Evolutionary conservation across 1,139 yeast genomes (phyloP).

Genomic region (Magnusiomyces paraingens): DNA sequence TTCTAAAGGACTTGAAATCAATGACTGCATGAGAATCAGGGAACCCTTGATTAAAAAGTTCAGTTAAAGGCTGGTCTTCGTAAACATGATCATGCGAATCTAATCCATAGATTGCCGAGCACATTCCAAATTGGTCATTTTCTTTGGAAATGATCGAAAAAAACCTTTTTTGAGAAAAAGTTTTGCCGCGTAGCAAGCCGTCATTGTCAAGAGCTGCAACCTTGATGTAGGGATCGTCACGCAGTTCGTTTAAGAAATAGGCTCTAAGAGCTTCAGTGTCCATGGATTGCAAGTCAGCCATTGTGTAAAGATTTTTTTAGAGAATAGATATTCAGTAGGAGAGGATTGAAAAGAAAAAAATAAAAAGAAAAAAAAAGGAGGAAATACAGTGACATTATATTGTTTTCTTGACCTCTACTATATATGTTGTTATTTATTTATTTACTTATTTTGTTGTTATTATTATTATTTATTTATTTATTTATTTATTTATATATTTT

Average conservation of each 20-base stretch:
- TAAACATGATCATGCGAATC: conserved; percentile 35
- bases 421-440: too few relatives aligned
- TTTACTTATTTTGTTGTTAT: too few relatives aligned
- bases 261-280: background rate
- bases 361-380: background rate
- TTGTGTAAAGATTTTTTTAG: background rate
- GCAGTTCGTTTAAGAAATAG: conserved; percentile 12
- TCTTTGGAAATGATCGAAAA: conserved; percentile 19
- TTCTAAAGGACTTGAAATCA: conserved; percentile 26
- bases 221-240: conserved; percentile 27
- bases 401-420: too few relatives aligned
- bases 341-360: background rate
- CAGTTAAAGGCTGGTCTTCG: conserved; percentile 24
- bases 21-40: conserved; percentile 31
- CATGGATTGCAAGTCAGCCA: background rate
- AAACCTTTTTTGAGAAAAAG: conserved; percentile 31
- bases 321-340: background rate
- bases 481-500: too few relatives aligned
- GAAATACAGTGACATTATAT: too few relatives aligned
- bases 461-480: too few relatives aligned
- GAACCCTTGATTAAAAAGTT: conserved; percentile 33
- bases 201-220: conserved; percentile 36
- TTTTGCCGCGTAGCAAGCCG: conserved; percentile 36
- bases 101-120: conserved; percentile 36
- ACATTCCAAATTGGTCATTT: conserved; percentile 32